A percentile compares a stretch with the other conserved stretches of the same genome.
phyloP scores from a whole-genome alignment of 2,329 filamentous ascomycete species.

The Moelleriella libera region DNA sequence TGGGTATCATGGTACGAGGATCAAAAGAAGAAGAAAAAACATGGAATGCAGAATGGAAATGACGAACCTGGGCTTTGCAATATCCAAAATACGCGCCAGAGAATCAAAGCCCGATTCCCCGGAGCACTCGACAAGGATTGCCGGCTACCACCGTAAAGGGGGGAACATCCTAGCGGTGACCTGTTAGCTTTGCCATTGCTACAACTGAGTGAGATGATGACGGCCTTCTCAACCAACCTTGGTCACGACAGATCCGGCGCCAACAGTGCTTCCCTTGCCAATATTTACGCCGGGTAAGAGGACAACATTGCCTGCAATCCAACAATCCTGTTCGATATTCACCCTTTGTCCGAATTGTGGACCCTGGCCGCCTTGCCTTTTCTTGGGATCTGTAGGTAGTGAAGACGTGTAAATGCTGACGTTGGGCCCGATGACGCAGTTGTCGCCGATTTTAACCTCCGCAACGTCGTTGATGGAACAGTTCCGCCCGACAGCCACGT shows the following conservation, averaged over 20 bases:
- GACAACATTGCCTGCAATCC: constrained; percentile 63
- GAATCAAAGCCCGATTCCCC: constrained; percentile 21
- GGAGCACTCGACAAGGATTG: constrained; percentile 49
- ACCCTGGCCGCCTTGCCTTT: constrained; percentile 59
- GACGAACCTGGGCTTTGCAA: neutral
- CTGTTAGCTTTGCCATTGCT: neutral
- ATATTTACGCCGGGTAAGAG: constrained; percentile 71
- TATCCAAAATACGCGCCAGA: neutral
- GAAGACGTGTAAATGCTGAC: constrained; percentile 75
- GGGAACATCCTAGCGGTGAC: constrained; percentile 39
- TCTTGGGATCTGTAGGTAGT: constrained; percentile 57
- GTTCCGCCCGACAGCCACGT: constrained; percentile 69
- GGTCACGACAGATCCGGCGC: constrained; percentile 74
- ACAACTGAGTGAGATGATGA: neutral
- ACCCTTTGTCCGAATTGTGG: constrained; percentile 58
- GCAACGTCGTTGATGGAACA: constrained; percentile 83
- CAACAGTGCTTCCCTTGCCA: constrained; percentile 65
- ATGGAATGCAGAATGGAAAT: no score
- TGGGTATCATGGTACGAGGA: constrained; percentile 17
- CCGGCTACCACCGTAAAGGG: constrained; percentile 56
- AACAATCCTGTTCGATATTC: constrained; percentile 72
- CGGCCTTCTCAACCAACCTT: constrained; percentile 36
- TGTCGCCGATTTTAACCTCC: constrained; percentile 66
- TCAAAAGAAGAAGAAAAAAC: constrained; percentile 1
- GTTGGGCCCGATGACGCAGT: constrained; percentile 65